Evolutionary conservation across 1,139 yeast species (phyloP), one percentile per base, ranked within the genome.

Genomic region (Pichiaceae sp.): DNA sequence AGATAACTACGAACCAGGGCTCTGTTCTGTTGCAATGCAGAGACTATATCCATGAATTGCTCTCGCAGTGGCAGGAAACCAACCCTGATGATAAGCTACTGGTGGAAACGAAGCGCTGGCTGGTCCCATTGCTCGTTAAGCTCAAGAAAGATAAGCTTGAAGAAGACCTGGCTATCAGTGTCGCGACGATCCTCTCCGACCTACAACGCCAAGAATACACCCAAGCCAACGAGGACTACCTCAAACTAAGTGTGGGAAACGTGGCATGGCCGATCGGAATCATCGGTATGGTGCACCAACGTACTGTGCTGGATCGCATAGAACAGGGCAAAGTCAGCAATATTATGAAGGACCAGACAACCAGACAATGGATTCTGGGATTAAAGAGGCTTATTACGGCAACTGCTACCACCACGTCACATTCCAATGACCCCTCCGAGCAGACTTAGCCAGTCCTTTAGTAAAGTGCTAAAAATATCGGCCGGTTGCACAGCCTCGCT

Each of bases 201-300:
- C 37, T 83, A 17, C 95, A 86, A 56, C 54, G 60, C 9, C 53
- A 60, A 15, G 67, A 79, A 27, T 78, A 57, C 48, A 59, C 62
- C 29, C 63, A 63, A 37, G 89, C 95, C 4, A 73, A 74, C 42
- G 85, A 82, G 48, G 67, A 78, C 28, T 86, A 86, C 53, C 64
- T 84, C 68, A 73, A 80, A 45, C 62, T 86, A 44, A 80, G 93
- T 51, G 78, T 86, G 25, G 96, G 96, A 1, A 84, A 84, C 47
- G 86, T 83, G 2, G 91, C 94, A 2, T 86, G 95, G 95, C 96
- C 96, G 2, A 82, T 86, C 44, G 96, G 96, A 27, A 84, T 86
- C 9, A 66, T 77, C 11, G 74, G 75, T 38, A 83, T 85, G 12
- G 84, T 86, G 41, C 95, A 86, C 54, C 81, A 77, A 29, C 63